A percentile compares a stretch with the other conserved stretches of the same genome.
Evolutionary conservation across 2,329 filamentous ascomycete genomes (phyloP).

Genomic region (Leptographium radiaticola): DNA sequence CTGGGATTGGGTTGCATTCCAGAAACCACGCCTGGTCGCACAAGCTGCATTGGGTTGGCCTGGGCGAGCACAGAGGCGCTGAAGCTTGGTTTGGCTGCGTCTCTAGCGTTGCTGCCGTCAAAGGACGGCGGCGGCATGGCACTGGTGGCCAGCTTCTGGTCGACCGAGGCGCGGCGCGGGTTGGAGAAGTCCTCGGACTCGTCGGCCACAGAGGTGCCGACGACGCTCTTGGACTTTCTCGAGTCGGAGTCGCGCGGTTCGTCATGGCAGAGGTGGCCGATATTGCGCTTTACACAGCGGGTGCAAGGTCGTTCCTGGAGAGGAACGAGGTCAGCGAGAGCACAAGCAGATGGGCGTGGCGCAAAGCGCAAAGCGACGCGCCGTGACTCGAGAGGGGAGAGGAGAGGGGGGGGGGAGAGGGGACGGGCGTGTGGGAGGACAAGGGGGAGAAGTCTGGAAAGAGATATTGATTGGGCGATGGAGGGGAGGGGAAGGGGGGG

Average conservation of each 20-base stretch:
- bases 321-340: constrained; percentile 5
- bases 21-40: constrained; percentile 58
- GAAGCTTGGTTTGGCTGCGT: constrained; percentile 30
- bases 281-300: constrained; percentile 95
- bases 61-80: constrained; percentile 32
- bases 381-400: not conserved
- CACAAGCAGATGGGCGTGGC: not conserved
- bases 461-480: not conserved
- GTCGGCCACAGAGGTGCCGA: constrained; percentile 42
- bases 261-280: constrained; percentile 95
- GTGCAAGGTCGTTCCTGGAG: constrained; percentile 88
- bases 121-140: constrained; percentile 42
- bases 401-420: not conserved
- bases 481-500: not conserved
- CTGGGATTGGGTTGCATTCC: constrained; percentile 48
- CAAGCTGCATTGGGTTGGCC: constrained; percentile 48
- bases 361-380: not conserved
- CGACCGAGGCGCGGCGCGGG: constrained; percentile 38
- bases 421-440: constrained; percentile 8
- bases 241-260: constrained; percentile 76
- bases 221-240: constrained; percentile 64
- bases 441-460: not conserved
- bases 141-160: constrained; percentile 31
- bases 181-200: constrained; percentile 45
- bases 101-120: constrained; percentile 18